A percentile compares a stretch with the other conserved stretches of the same genome.
These are phyloP conservation scores for Penicillium sp. DNA, from an alignment of 2,329 filamentous ascomycete genomes.

Conservation along the genomic window DNA sequence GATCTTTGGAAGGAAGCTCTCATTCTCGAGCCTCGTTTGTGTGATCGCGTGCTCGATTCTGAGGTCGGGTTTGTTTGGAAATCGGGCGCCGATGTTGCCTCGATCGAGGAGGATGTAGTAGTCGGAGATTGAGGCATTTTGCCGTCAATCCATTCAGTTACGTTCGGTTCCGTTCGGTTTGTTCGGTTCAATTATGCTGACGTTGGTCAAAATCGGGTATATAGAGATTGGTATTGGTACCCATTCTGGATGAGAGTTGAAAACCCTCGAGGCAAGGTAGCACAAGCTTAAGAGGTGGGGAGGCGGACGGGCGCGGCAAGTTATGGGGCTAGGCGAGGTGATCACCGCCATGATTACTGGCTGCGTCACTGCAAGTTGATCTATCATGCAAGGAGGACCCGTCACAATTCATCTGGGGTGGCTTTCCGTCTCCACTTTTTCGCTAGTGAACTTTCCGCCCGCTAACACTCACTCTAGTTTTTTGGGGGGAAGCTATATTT, in stretches of 20 bases:
- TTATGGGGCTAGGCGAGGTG: constrained; percentile 2
- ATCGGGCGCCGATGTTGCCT: background rate
- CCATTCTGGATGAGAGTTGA: background rate
- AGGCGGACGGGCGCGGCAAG: background rate
- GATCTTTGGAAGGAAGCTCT: background rate
- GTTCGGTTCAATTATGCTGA: background rate
- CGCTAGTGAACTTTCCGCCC: constrained; percentile 3
- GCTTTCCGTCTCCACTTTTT: constrained; percentile 1
- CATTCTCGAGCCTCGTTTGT: background rate
- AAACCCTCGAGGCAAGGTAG: background rate
- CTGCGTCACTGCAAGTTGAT: background rate
- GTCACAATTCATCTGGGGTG: background rate
- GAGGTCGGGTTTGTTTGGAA: background rate
- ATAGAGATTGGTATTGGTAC: background rate
- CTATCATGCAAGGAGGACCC: constrained; percentile 3
- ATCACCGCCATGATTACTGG: constrained; percentile 1
- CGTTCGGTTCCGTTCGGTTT: no score
- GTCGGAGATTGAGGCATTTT: background rate
- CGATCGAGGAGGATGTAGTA: background rate
- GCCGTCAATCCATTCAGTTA: background rate
- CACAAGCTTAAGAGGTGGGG: background rate
- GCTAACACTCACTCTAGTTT: background rate
- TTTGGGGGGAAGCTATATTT: background rate
- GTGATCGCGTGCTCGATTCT: background rate
- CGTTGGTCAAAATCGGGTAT: background rate